Evolutionary conservation across 2,329 filamentous ascomycete species (phyloP).

Genomic region (Zymoseptoria tritici): DNA sequence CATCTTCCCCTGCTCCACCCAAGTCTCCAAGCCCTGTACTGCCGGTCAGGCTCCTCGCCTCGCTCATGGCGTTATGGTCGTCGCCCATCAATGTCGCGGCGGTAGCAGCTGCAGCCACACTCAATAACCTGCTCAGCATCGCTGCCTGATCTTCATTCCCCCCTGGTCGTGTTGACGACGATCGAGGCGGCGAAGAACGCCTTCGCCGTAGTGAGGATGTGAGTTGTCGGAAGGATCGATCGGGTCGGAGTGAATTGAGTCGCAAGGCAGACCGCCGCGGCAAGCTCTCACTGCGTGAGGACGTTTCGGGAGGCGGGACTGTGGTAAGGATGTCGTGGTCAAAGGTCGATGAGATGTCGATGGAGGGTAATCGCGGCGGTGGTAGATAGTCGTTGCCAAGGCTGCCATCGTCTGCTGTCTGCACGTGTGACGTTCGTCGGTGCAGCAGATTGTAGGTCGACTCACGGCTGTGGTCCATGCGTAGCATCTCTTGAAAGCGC

Average conservation of each 20-base stretch:
- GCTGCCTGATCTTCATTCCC: conserved; percentile 55
- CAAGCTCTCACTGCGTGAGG: conserved; percentile 21
- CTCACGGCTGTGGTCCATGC: conserved; percentile 12
- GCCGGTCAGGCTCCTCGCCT: conserved; percentile 47
- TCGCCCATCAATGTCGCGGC: conserved; percentile 59
- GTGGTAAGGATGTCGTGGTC: conserved; percentile 29
- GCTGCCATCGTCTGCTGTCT: conserved; percentile 13
- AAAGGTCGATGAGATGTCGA: conserved; percentile 28
- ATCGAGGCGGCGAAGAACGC: conserved; percentile 37
- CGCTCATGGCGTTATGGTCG: conserved; percentile 47
- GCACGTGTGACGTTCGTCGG: conserved; percentile 20
- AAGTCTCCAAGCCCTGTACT: conserved; percentile 26
- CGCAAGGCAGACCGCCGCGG: conserved; percentile 22
- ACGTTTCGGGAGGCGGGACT: conserved; percentile 15
- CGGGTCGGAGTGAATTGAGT: conserved; percentile 25
- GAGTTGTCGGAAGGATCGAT: conserved; percentile 34
- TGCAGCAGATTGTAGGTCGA: conserved; percentile 14
- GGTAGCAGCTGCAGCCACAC: conserved; percentile 56
- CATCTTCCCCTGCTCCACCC: conserved; percentile 44
- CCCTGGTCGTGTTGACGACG: conserved; percentile 29
- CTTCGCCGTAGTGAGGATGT: conserved; percentile 44
- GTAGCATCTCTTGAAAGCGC: conserved; percentile 17
- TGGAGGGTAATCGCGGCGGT: conserved; percentile 26
- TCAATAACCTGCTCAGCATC: conserved; percentile 54
- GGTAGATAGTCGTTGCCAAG: conserved; percentile 18